phyloP scores from a whole-genome alignment of 2,329 filamentous ascomycete genomes.

The Nigrospora oryzae region DNA sequence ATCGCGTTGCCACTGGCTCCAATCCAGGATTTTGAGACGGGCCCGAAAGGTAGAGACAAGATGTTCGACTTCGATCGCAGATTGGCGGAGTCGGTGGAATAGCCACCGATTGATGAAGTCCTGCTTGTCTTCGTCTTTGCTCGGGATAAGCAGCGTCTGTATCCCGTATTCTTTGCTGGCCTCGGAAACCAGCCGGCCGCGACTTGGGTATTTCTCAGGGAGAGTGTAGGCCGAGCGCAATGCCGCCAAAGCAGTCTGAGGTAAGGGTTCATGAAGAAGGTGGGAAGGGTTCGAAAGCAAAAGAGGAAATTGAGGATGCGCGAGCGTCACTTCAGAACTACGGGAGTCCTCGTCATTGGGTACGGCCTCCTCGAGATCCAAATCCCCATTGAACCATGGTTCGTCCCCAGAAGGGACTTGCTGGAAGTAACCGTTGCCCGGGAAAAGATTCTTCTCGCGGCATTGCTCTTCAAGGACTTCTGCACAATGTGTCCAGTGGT shows the following conservation, averaged over 20 bases:
- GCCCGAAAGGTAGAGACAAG: conserved; percentile 28
- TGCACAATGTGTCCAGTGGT: conserved; percentile 23
- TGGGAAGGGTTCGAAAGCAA: too few relatives aligned
- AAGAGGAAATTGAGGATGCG: neutral
- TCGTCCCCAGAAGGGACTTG: too few relatives aligned
- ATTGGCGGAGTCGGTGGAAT: conserved; percentile 38
- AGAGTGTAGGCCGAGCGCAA: conserved; percentile 17
- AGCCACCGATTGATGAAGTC: conserved; percentile 46
- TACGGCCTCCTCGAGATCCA: conserved; percentile 26
- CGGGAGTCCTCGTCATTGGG: neutral
- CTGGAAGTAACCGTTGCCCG: conserved; percentile 27
- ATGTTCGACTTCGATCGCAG: conserved; percentile 33
- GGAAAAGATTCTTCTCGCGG: conserved; percentile 30
- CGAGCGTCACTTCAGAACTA: neutral
- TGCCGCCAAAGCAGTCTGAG: neutral
- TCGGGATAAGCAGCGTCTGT: conserved; percentile 28
- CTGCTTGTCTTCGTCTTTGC: conserved; percentile 25
- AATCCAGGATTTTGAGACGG: conserved; percentile 21
- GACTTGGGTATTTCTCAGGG: conserved; percentile 24
- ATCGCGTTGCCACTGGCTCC: conserved; percentile 30
- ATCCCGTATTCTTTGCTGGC: conserved; percentile 42
- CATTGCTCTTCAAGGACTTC: conserved; percentile 28
- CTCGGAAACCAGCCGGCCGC: conserved; percentile 24
- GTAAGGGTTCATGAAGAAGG: too few relatives aligned
- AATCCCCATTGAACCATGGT: conserved; percentile 22